phyloP scores from a whole-genome alignment of 1,284 basidiomycete species.

The Ceratobasidium sp. region DNA sequence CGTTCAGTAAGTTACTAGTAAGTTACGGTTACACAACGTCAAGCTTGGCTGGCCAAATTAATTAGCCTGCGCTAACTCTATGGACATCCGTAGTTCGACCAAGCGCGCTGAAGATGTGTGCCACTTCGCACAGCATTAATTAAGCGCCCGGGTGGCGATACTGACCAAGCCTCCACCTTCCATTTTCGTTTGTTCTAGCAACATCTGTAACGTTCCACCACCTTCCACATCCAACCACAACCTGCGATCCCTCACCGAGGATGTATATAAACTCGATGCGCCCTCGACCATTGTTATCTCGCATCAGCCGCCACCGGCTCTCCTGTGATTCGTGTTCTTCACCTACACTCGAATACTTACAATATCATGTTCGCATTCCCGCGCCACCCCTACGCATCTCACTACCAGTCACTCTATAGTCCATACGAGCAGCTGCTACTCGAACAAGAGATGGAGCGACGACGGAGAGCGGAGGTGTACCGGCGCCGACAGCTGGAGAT shows the following conservation, averaged over 20 bases:
- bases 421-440: slow-evolving; percentile 29
- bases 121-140: too few relatives aligned
- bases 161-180: slow-evolving; percentile 21
- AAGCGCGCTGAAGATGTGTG: too few relatives aligned
- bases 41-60: too few relatives aligned
- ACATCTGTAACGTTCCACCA: neutral
- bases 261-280: slow-evolving; percentile 10
- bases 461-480: slow-evolving; percentile 24
- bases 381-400: slow-evolving; percentile 18
- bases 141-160: neutral
- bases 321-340: neutral
- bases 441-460: slow-evolving; percentile 31
- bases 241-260: neutral
- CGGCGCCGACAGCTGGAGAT: slow-evolving; percentile 21
- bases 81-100: too few relatives aligned
- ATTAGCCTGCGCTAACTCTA: too few relatives aligned
- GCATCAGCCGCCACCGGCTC: neutral
- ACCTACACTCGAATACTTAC: neutral
- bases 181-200: slow-evolving; percentile 1
- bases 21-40: too few relatives aligned
- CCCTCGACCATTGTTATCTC: too few relatives aligned
- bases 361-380: slow-evolving; percentile 24
- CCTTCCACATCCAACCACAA: neutral
- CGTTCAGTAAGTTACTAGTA: too few relatives aligned
- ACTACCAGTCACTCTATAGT: slow-evolving; percentile 4